phyloP scores from a whole-genome alignment of 257 asterid genomes.

The Petunia axillaris region DNA sequence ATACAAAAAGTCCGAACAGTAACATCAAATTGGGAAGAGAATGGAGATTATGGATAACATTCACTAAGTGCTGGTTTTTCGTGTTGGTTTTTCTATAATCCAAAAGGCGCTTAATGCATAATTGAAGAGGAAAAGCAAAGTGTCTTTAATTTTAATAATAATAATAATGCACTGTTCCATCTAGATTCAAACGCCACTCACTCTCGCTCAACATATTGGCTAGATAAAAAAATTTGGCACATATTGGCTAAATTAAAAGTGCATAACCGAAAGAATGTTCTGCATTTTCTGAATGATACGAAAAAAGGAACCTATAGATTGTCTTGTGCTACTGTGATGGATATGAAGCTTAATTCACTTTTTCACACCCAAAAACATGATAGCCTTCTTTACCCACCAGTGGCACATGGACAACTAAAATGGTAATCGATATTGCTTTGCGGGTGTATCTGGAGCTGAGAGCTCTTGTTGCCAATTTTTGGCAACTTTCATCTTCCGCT shows the following conservation, averaged over 20 bases:
- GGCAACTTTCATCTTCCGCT: not conserved
- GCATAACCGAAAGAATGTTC: not conserved
- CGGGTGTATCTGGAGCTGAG: not conserved
- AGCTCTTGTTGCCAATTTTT: not conserved
- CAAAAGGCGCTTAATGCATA: not conserved
- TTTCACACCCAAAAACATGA: not conserved
- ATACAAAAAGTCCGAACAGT: not conserved
- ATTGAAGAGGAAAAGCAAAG: not conserved
- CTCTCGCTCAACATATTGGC: too few species aligned
- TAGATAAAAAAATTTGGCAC: too few species aligned
- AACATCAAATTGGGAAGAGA: not conserved
- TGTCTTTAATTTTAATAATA: too few species aligned
- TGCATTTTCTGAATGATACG: not conserved
- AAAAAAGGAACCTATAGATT: too few species aligned
- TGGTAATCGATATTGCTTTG: not conserved
- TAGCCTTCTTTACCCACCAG: too few species aligned
- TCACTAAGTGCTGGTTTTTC: too few species aligned
- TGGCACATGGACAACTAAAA: too few species aligned
- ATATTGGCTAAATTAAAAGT: not conserved
- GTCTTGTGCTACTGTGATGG: not conserved
- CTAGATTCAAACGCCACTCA: too few species aligned
- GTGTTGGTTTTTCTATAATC: not conserved
- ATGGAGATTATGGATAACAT: too few species aligned
- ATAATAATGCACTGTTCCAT: too few species aligned
- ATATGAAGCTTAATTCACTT: constrained; percentile 8